phyloP scores from a whole-genome alignment of 2,329 filamentous ascomycete species.

The Tolypocladium ophioglossoides region DNA sequence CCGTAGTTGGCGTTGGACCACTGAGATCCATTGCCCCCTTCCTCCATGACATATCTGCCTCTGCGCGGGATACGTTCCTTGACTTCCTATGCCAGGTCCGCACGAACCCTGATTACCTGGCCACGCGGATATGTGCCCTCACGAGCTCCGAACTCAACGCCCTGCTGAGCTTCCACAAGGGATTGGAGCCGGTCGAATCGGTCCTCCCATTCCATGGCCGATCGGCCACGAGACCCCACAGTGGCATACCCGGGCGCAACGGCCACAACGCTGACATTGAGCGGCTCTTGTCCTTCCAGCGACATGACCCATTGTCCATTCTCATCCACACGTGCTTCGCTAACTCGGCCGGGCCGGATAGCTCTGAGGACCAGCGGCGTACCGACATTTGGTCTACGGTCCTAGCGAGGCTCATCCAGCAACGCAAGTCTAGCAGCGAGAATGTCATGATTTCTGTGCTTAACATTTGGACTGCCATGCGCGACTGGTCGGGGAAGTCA shows the following conservation, averaged over 20 bases:
- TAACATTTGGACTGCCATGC: slow-evolving; percentile 77
- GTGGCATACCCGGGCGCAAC: slow-evolving; percentile 32
- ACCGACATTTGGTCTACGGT: slow-evolving; percentile 83
- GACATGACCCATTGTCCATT: slow-evolving; percentile 75
- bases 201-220: slow-evolving; percentile 61
- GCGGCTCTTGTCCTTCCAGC: slow-evolving; percentile 76
- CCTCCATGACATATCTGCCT: slow-evolving; percentile 62
- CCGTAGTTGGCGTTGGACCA: slow-evolving; percentile 24
- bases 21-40: slow-evolving; percentile 42
- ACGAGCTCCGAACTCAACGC: slow-evolving; percentile 65
- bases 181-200: slow-evolving; percentile 72
- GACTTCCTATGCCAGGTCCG: slow-evolving; percentile 73
- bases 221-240: slow-evolving; percentile 34
- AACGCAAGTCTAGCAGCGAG: slow-evolving; percentile 66
- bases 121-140: slow-evolving; percentile 68
- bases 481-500: slow-evolving; percentile 79
- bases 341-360: slow-evolving; percentile 72
- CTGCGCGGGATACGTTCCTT: slow-evolving; percentile 64
- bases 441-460: slow-evolving; percentile 75
- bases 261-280: slow-evolving; percentile 57
- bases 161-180: slow-evolving; percentile 68
- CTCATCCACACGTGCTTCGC: slow-evolving; percentile 85
- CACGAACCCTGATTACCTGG: slow-evolving; percentile 80
- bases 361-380: slow-evolving; percentile 67
- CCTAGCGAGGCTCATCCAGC: slow-evolving; percentile 71